phyloP scores from a whole-genome alignment of 371 early-diverging fungal species.

The Rhizopus arrhizus region DNA sequence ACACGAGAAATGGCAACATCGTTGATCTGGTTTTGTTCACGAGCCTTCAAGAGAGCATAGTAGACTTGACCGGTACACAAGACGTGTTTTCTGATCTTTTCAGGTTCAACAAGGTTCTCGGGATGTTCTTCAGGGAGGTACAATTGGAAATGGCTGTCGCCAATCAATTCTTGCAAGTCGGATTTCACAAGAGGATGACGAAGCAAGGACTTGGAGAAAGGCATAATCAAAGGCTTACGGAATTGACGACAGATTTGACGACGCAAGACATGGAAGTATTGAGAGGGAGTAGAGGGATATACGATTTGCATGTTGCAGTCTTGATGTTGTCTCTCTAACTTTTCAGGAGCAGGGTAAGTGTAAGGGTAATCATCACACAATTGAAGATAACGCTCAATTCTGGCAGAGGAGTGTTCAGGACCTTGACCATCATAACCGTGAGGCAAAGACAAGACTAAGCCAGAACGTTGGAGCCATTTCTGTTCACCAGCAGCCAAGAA shows the following conservation, averaged over 20 bases:
- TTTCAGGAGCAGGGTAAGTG: constrained; percentile 78
- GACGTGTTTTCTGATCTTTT: constrained; percentile 84
- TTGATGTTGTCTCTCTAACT: constrained; percentile 88
- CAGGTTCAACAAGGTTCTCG: constrained; percentile 70
- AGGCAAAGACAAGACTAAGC: constrained; percentile 89
- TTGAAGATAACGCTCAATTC: constrained; percentile 94
- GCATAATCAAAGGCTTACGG: constrained; percentile 90
- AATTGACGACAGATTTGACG: constrained; percentile 96
- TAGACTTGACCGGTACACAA: constrained; percentile 97
- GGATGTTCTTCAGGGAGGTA: constrained; percentile 91
- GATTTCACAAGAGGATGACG: constrained; percentile 93
- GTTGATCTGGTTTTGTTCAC: constrained; percentile 81
- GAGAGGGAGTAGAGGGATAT: constrained; percentile 92
- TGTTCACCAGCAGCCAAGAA: constrained; percentile 94
- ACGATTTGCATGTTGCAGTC: constrained; percentile 98
- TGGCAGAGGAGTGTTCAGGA: constrained; percentile 94
- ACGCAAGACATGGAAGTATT: constrained; percentile 95
- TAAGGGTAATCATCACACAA: constrained; percentile 93
- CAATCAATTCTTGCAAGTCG: constrained; percentile 78
- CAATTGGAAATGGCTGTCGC: constrained; percentile 83
- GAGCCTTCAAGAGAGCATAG: constrained; percentile 86
- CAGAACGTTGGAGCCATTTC: constrained; percentile 96
- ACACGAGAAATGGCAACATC: constrained; percentile 90
- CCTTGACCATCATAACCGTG: constrained; percentile 99
- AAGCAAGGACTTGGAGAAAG: constrained; percentile 91